Conservation (phyloP, 805 yeast genomes). For the Nakazawaea siamensis region DNA sequence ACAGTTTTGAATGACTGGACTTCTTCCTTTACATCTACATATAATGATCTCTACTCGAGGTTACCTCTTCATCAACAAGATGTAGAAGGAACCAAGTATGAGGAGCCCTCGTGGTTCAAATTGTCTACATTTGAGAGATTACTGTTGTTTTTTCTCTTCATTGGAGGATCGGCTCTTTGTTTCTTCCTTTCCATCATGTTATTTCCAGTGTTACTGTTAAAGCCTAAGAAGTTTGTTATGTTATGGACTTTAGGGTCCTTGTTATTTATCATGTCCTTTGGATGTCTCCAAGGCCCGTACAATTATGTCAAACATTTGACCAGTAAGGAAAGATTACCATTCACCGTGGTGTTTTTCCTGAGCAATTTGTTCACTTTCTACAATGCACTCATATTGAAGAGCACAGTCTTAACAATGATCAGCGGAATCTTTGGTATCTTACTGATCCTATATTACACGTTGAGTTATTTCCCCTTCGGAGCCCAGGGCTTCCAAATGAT, state of each 20-base stretch:
- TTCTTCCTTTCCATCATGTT: constrained; percentile 75
- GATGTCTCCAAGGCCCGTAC: constrained; percentile 87
- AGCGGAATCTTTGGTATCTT: constrained; percentile 71
- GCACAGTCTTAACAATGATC: constrained; percentile 67
- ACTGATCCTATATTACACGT: constrained; percentile 83
- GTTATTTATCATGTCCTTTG: constrained; percentile 81
- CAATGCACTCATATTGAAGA: constrained; percentile 62
- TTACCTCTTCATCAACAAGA: constrained; percentile 58
- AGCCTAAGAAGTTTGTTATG: constrained; percentile 86
- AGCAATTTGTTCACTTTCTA: constrained; percentile 73
- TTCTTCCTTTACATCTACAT: constrained; percentile 7
- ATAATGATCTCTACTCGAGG: constrained; percentile 51
- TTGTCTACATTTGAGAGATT: constrained; percentile 74
- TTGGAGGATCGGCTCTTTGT: constrained; percentile 71
- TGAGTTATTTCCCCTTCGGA: constrained; percentile 95
- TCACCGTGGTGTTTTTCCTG: constrained; percentile 74
- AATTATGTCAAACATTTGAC: constrained; percentile 67
- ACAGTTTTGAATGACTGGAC: constrained; percentile 2
- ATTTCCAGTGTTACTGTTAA: constrained; percentile 82
- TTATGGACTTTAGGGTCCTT: constrained; percentile 90
- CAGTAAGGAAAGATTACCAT: constrained; percentile 69
- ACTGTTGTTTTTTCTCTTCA: constrained; percentile 67
- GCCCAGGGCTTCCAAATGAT: constrained; percentile 59
- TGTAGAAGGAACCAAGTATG: constrained; percentile 26
- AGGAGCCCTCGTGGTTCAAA: constrained; percentile 74